These are phyloP conservation scores for Cryptococcus amylolentus DNA, from an alignment of 1,284 basidiomycete genomes.

Conservation along the genomic window DNA sequence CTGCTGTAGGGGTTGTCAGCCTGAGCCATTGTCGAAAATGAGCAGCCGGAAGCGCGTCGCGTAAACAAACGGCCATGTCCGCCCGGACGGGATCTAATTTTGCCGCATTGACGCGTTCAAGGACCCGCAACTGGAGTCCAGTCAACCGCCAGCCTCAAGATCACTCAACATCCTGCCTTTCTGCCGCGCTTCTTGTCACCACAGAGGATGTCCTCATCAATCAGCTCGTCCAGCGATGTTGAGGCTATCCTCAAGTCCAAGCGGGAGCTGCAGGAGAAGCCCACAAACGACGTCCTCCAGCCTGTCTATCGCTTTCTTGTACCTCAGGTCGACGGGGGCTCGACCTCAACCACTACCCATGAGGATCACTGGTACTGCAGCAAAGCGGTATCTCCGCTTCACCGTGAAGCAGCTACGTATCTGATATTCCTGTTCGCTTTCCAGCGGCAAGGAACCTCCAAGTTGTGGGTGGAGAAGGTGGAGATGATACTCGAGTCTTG, in stretches of 20 bases:
- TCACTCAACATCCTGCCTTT: too few species aligned
- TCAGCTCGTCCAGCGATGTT: constrained; percentile 15
- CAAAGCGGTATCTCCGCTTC: constrained; percentile 19
- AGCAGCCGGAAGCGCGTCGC: too few species aligned
- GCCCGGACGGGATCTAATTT: too few species aligned
- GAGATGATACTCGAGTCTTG: constrained; percentile 61
- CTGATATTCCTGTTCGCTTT: constrained; percentile 76
- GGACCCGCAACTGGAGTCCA: too few species aligned
- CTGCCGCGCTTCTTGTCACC: too few species aligned
- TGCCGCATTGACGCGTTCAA: too few species aligned
- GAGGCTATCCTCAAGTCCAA: constrained; percentile 35
- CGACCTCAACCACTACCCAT: constrained; percentile 11
- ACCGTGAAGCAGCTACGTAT: constrained; percentile 62
- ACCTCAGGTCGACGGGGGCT: constrained; percentile 5
- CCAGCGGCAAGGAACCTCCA: constrained; percentile 56
- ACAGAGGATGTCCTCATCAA: too few species aligned
- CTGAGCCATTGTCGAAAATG: too few species aligned
- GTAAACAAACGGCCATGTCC: too few species aligned
- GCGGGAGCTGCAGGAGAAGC: constrained; percentile 20
- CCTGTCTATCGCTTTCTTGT: constrained; percentile 59
- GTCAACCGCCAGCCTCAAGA: too few species aligned
- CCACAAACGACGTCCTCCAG: constrained; percentile 55
- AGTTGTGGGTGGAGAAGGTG: constrained; percentile 62
- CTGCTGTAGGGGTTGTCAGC: too few species aligned
- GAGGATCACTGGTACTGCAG: constrained; percentile 42